Percentiles rank a stretch among this genome's conserved stretches.
Conservation (phyloP, 192 early-diverging fungal species). For the Pilaira anomala region DNA sequence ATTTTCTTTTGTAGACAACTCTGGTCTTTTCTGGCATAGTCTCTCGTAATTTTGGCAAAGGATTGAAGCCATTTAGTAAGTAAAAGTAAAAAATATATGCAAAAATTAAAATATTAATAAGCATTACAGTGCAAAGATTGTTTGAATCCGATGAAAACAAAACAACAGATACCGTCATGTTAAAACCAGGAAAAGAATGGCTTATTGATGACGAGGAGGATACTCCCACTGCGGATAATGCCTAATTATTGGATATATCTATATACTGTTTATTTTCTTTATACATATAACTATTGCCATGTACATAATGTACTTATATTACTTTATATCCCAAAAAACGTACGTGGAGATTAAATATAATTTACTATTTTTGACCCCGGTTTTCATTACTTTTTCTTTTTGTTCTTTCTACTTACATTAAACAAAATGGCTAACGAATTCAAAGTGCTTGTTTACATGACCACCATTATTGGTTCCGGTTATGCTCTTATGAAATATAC, state of each 20-base stretch:
- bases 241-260: too few relatives aligned
- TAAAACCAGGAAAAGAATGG: background rate
- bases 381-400: too few relatives aligned
- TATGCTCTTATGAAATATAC: constrained; percentile 50
- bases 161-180: background rate
- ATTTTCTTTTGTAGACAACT: constrained; percentile 1
- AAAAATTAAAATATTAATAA: too few relatives aligned
- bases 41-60: constrained; percentile 19
- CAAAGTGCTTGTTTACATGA: constrained; percentile 42
- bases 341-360: too few relatives aligned
- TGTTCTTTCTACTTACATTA: background rate
- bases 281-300: too few relatives aligned
- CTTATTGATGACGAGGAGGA: constrained; percentile 7
- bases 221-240: background rate
- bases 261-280: too few relatives aligned
- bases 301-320: too few relatives aligned
- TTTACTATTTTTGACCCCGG: too few relatives aligned
- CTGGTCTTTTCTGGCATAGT: constrained; percentile 5
- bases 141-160: background rate
- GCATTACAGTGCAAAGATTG: constrained; percentile 3
- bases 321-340: too few relatives aligned
- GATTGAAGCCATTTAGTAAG: constrained; percentile 22
- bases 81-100: background rate
- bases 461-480: constrained; percentile 43
- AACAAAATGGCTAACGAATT: constrained; percentile 41